Base-by-base conservation (phyloP, 306 rosid genomes). In the Trifolium fragiferum region DNA sequence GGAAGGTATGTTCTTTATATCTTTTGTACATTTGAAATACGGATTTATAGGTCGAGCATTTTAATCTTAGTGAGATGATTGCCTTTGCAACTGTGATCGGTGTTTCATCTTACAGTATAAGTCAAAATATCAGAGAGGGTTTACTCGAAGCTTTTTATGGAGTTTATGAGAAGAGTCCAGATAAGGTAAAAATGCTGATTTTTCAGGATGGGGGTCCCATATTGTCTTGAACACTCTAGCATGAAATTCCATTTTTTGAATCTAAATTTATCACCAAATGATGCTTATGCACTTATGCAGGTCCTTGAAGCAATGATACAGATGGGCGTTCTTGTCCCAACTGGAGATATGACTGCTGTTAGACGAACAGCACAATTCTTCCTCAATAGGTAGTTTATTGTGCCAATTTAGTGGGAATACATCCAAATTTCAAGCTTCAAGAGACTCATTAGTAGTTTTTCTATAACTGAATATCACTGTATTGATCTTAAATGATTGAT, bases 311-410 rank as follows among this genome's bases (percentile, higher is more conserved):
- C 99, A 82, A 95, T 95, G 99, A 60, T 92, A 86, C 98, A 87
- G 85, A 95, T 95, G 99, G 99, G 98, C 54, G 98, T 95, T 84
- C 99, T 95, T 83, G 99, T 92, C 88, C 98, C 98, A 40, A 95
- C 99, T 60, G 99, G 99, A 85, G 97, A 95, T 85, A 85, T 95
- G 99, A 92, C 99, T 20, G 97, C 98, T 82, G 98, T 95, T 77
- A 90, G 89, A 80, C 89, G 98, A 75, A 95, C 99, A 35, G 96
- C 99, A 51, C 96, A 83, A 76, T 95, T 95, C 87, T 95, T 95
- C 82, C 99, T 92, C 69, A 89, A 88, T 47, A 95, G 98, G 98
- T 95, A 77, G 69, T 21, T 61, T 13, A 60, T 60, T 81, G 47
- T 70, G 74, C 59, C 73, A 78, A 73, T 67, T 60, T 78, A 66